These are phyloP conservation scores for Lumnitzera littorea DNA, from an alignment of 345 rosid species.

Conservation along the genomic window DNA sequence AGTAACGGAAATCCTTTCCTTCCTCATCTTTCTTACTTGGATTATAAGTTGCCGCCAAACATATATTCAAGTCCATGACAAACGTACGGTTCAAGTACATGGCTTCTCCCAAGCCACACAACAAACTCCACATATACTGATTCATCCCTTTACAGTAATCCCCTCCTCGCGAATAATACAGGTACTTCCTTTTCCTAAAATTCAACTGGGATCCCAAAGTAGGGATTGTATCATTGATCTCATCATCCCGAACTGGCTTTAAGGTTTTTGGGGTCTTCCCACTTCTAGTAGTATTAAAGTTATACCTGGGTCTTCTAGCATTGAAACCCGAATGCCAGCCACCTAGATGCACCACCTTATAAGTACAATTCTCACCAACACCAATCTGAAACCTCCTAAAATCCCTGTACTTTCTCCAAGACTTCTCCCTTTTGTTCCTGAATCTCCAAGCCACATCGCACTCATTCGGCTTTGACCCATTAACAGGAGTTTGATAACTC, in stretches of 20 bases:
- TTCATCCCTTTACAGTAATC: slow-evolving; percentile 98
- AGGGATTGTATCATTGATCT: slow-evolving; percentile 67
- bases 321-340: slow-evolving; percentile 90
- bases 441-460: slow-evolving; percentile 93
- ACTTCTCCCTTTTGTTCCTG: slow-evolving; percentile 87
- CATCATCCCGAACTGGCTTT: slow-evolving; percentile 31
- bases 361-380: slow-evolving; percentile 53
- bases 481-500: slow-evolving; percentile 66
- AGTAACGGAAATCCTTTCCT: slow-evolving; percentile 81
- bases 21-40: slow-evolving; percentile 68
- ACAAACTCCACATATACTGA: slow-evolving; percentile 89
- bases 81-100: slow-evolving; percentile 86
- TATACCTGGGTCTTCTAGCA: slow-evolving; percentile 49
- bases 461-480: slow-evolving; percentile 61
- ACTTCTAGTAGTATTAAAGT: slow-evolving; percentile 20
- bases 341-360: slow-evolving; percentile 46
- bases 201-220: slow-evolving; percentile 42
- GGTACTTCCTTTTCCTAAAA: slow-evolving; percentile 72
- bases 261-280: slow-evolving; percentile 21
- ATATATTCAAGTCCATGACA: slow-evolving; percentile 84
- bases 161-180: slow-evolving; percentile 84
- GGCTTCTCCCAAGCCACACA: slow-evolving; percentile 94
- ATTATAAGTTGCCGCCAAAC: slow-evolving; percentile 57
- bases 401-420: slow-evolving; percentile 91
- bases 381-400: slow-evolving; percentile 78